These are phyloP conservation scores for Westerdykella ornata DNA, from an alignment of 2,329 filamentous ascomycete species.

Conservation along the genomic window DNA sequence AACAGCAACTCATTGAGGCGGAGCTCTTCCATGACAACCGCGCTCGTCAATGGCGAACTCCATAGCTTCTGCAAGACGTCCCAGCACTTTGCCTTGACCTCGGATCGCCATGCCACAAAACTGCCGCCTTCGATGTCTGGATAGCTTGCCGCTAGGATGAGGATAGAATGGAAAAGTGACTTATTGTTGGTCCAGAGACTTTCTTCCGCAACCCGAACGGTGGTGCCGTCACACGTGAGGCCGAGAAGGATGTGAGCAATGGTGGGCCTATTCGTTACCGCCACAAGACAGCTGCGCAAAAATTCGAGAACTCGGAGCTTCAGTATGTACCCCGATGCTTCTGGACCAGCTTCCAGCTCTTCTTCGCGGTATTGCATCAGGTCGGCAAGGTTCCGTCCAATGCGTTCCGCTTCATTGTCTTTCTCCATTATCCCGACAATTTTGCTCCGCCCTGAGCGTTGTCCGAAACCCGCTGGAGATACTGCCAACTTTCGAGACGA, in stretches of 20 bases:
- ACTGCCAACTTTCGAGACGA: conserved; percentile 75
- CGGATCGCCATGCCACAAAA: conserved; percentile 39
- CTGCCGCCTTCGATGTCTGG: conserved; percentile 52
- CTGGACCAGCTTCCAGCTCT: conserved; percentile 64
- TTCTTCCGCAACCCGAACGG: conserved; percentile 60
- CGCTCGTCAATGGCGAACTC: conserved; percentile 71
- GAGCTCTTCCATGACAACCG: conserved; percentile 70
- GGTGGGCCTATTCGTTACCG: conserved; percentile 69
- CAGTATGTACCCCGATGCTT: conserved; percentile 68
- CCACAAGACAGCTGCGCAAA: conserved; percentile 69
- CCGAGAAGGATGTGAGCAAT: conserved; percentile 88
- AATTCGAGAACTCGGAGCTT: conserved; percentile 84
- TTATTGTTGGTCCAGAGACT: conserved; percentile 64
- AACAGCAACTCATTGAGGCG: conserved; percentile 75
- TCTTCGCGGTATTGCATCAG: conserved; percentile 60
- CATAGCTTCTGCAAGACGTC: conserved; percentile 73
- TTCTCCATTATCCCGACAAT: conserved; percentile 83
- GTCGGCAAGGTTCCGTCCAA: conserved; percentile 64
- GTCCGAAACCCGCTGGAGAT: conserved; percentile 56
- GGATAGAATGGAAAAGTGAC: conserved; percentile 77
- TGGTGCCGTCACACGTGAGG: conserved; percentile 68
- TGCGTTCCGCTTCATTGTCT: conserved; percentile 71
- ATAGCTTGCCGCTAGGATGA: conserved; percentile 63
- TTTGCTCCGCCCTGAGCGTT: conserved; percentile 66
- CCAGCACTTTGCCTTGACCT: conserved; percentile 41